Base-by-base conservation (phyloP, 768 basidiomycete genomes). In the Mrakia hoshinonis region DNA sequence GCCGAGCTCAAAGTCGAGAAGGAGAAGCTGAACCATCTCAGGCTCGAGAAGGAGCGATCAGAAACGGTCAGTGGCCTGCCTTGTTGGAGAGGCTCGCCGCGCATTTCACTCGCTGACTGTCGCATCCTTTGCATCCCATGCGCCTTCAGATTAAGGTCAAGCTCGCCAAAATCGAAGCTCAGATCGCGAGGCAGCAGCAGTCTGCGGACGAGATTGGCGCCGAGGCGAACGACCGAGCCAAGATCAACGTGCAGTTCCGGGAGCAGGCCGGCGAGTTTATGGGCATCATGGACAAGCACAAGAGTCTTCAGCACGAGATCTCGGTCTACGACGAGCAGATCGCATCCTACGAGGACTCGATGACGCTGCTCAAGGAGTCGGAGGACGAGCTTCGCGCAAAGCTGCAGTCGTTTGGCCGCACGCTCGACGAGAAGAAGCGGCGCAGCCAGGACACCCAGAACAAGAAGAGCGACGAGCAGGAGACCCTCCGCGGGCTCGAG, bases 1-100 rank as follows among this genome's bases (percentile, higher is more conserved):
- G 85, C 89, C 1, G 95, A 97, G 68, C 84, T 96, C 70, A 99
- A 98, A 80, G 87, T 90, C 0, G 96, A 99, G 79, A 89, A 90
- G 75, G 95, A 91, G 77, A 86, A 89, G 12, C 83, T 97, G 5
- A 84, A 89, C 51, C 85, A 87, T 20, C 84, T 96, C 24, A 84
- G 87, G 24, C 82, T 84, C 26, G 92, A 97, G 80, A 96, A 96
- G 77, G 83, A 85, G 10, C 89, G 92, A 68, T 85, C 93, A 0
- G 91, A 94, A 77, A 90, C 91, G 75, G 81, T 83, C n/a, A 72
- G 79, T 74, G n/a, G 1, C 49, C 36, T 47, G 3, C 22, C 26
- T 31, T 13, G 7, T 43, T n/a, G 22, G 15, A 24, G 10, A 63
- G 2, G 36, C 51, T 5, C 55, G 60, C 51, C 39, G 9, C 36